phyloP scores from a whole-genome alignment of 208 protist genomes.

The Leishmania gerbilli region DNA sequence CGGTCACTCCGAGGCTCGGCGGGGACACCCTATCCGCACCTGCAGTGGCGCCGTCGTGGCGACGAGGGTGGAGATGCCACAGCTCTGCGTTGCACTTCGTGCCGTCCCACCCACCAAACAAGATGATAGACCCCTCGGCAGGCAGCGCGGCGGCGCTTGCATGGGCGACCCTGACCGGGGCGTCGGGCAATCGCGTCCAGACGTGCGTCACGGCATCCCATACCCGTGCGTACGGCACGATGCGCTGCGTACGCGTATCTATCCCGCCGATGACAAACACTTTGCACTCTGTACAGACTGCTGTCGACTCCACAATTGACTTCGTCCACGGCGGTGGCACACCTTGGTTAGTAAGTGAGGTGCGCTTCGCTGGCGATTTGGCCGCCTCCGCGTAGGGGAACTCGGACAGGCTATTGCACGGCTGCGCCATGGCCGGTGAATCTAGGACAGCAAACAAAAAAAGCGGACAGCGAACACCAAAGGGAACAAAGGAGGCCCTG shows the following conservation, averaged over 20 bases:
- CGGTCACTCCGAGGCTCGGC: background rate
- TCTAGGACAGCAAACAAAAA: too few species aligned
- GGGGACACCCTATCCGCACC: background rate
- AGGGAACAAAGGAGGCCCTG: background rate
- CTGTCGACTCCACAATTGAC: conserved; percentile 5
- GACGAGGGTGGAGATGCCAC: conserved; percentile 8
- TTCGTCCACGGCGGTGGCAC: conserved; percentile 1
- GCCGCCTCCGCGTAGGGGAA: conserved; percentile 15
- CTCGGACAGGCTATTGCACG: background rate
- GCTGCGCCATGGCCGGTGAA: background rate
- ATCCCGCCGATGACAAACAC: conserved; percentile 14
- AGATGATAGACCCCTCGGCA: conserved; percentile 1
- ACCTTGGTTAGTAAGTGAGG: background rate
- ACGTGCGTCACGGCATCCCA: conserved; percentile 8
- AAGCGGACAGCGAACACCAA: background rate
- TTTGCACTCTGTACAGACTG: conserved; percentile 2
- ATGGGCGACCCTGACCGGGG: conserved; percentile 10
- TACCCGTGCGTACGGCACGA: conserved; percentile 7
- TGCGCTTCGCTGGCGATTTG: conserved; percentile 4
- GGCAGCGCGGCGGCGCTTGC: conserved; percentile 15
- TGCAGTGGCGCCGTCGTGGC: background rate
- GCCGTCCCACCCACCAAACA: conserved; percentile 19
- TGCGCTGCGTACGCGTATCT: background rate
- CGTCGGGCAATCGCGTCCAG: conserved; percentile 14
- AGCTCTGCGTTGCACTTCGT: conserved; percentile 14